phyloP scores from a whole-genome alignment of 2,329 filamentous ascomycete species.

The Magnaporthiopsis rhizophila region DNA sequence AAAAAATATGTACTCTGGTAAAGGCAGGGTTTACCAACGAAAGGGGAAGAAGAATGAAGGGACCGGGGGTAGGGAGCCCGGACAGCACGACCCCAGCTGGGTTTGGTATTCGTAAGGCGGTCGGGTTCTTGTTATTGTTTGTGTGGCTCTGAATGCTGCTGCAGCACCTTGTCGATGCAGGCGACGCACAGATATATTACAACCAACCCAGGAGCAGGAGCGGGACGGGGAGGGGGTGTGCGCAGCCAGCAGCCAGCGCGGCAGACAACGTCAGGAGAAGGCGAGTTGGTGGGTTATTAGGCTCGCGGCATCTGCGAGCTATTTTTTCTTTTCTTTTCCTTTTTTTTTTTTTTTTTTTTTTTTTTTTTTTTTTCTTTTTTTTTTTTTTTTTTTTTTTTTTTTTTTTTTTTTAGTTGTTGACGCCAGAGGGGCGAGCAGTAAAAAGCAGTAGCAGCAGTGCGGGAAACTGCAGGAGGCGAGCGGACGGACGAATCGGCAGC shows the following conservation, averaged over 20 bases:
- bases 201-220: not conserved
- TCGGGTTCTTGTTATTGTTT: not conserved
- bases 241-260: not conserved
- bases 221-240: not conserved
- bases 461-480: not conserved
- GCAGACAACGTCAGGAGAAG: slow-evolving; percentile 1
- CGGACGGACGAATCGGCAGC: not conserved
- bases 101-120: not conserved
- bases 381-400: not conserved
- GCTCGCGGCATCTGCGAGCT: not conserved
- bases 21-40: not conserved
- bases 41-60: not conserved
- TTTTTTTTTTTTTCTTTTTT: not conserved
- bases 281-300: not conserved
- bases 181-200: not conserved
- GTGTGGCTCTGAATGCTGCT: not conserved
- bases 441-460: not conserved
- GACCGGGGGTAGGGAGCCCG: not conserved
- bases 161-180: slow-evolving; percentile 1
- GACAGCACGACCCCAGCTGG: not conserved
- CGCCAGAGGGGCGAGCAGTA: not conserved
- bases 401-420: not conserved
- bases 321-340: not conserved
- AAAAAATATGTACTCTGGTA: slow-evolving; percentile 10
- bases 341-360: not conserved